phyloP scores from a whole-genome alignment of 441 rosid genomes.

The Hura crepitans region DNA sequence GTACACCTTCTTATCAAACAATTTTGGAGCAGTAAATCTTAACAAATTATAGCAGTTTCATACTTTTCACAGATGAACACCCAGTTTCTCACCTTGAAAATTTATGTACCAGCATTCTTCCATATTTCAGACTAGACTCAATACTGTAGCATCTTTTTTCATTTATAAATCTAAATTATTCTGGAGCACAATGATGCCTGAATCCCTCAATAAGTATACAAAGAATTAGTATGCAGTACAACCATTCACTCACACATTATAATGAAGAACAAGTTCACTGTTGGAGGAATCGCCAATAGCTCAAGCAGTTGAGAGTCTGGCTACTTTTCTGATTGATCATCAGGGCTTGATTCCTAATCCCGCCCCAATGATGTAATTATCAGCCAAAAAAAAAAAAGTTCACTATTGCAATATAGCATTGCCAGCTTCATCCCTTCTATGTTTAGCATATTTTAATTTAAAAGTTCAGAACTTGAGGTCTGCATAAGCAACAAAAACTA shows the following conservation, averaged over 20 bases:
- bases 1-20: slow-evolving; percentile 6
- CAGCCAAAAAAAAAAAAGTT: neutral
- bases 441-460: neutral
- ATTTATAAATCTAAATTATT: neutral
- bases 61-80: neutral
- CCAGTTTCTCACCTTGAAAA: neutral
- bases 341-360: too few relatives aligned
- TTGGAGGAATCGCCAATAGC: too few relatives aligned
- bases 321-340: too few relatives aligned
- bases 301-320: too few relatives aligned
- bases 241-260: too few relatives aligned
- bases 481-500: neutral
- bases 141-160: neutral
- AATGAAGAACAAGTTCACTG: too few relatives aligned
- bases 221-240: neutral
- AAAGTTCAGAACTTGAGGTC: neutral
- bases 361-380: too few relatives aligned
- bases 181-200: neutral
- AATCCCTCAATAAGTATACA: neutral
- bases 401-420: too few relatives aligned
- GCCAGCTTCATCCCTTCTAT: neutral
- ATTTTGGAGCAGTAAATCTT: neutral
- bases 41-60: neutral
- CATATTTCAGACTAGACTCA: neutral
- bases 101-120: neutral